Conservation (phyloP, 352 stramenopile species). For the Paralagenidium karlingii region DNA sequence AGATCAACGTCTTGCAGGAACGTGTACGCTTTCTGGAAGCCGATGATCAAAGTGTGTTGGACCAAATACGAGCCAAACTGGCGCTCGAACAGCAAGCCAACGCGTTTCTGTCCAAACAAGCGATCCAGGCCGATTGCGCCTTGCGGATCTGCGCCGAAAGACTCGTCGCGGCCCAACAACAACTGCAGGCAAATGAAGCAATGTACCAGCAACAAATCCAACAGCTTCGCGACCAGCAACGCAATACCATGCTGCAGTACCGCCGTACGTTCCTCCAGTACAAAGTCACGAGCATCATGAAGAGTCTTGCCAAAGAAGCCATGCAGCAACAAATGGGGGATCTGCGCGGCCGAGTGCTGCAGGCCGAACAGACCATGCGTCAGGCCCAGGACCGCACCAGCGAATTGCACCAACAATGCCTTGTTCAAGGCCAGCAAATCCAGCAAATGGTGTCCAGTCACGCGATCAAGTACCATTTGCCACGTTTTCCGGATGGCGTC, state of each 20-base stretch:
- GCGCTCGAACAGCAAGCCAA: constrained; percentile 34
- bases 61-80: constrained; percentile 29
- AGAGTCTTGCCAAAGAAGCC: constrained; percentile 46
- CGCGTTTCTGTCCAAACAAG: constrained; percentile 26
- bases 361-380: constrained; percentile 40
- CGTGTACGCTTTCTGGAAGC: constrained; percentile 14
- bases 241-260: constrained; percentile 35
- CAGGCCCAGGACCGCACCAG: constrained; percentile 26
- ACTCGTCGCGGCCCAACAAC: constrained; percentile 31
- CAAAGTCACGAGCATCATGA: constrained; percentile 36
- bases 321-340: constrained; percentile 49
- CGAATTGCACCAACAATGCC: constrained; percentile 15
- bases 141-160: constrained; percentile 28
- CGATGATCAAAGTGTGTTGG: constrained; percentile 16
- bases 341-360: constrained; percentile 26
- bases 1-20: constrained; percentile 15
- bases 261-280: constrained; percentile 32
- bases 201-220: constrained; percentile 22
- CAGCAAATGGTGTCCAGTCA: constrained; percentile 35
- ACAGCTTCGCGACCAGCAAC: constrained; percentile 28
- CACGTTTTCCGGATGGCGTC: no score
- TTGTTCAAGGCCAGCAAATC: no score
- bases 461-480: constrained; percentile 47
- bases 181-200: constrained; percentile 31
- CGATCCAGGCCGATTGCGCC: constrained; percentile 26